Evolutionary conservation across 192 early-diverging fungal species (phyloP).

Genomic region (Paraglomus brasilianum): DNA sequence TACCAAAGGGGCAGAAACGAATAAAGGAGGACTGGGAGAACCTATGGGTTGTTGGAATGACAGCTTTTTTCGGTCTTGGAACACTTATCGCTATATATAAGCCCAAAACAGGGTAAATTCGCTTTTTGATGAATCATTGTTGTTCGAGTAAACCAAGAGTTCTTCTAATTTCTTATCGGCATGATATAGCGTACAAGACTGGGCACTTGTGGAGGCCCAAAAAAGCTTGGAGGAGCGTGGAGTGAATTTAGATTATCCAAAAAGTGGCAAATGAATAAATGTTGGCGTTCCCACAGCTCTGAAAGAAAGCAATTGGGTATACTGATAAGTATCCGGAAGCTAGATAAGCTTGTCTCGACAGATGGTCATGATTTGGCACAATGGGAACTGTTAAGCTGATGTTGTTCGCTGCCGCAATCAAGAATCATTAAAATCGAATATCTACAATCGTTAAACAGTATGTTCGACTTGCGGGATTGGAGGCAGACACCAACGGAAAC

Average conservation of each 20-base stretch:
- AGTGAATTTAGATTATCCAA: conserved; percentile 61
- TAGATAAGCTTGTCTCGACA: no score
- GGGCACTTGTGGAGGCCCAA: conserved; percentile 75
- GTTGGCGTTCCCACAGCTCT: no score
- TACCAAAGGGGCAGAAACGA: conserved; percentile 60
- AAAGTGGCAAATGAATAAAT: no score
- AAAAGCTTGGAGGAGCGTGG: conserved; percentile 70
- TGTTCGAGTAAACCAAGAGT: not conserved
- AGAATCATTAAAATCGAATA: no score
- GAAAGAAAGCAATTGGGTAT: no score
- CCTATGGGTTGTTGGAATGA: conserved; percentile 60
- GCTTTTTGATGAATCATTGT: not conserved
- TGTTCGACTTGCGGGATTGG: no score
- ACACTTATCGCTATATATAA: conserved; percentile 64
- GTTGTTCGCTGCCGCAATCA: no score
- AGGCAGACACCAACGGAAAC: no score
- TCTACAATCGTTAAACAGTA: no score
- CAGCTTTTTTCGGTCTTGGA: conserved; percentile 56
- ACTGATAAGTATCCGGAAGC: no score
- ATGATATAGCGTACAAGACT: conserved; percentile 59
- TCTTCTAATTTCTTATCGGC: conserved; percentile 12
- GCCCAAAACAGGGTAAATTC: conserved; percentile 70
- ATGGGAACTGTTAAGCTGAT: no score
- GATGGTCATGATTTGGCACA: no score
- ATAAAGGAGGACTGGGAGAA: conserved; percentile 76